Evolutionary conservation across 1,139 yeast species (phyloP).

Genomic region (Zhuliangozyma blackwelliae): DNA sequence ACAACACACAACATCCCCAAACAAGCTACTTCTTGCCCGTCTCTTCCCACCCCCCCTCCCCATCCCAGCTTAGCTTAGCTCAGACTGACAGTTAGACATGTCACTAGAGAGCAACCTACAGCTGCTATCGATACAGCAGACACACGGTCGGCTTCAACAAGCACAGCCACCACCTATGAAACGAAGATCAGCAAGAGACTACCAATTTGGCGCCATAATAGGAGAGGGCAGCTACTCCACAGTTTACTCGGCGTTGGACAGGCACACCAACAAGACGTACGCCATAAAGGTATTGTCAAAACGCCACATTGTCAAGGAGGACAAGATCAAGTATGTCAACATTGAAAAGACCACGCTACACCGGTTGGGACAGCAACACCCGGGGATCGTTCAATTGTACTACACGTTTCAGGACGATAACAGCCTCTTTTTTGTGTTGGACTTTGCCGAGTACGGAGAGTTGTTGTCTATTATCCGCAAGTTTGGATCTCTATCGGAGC

Average conservation of each 20-base stretch:
- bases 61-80: no score
- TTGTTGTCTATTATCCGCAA: conserved; percentile 65
- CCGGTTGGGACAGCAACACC: conserved; percentile 60
- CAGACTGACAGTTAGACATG: no score
- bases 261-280: conserved; percentile 51
- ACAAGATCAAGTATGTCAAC: conserved; percentile 74
- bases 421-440: conserved; percentile 67
- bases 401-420: conserved; percentile 78
- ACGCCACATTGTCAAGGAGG: conserved; percentile 71
- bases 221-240: conserved; percentile 86
- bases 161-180: conserved; percentile 2
- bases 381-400: conserved; percentile 66
- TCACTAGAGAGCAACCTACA: no score
- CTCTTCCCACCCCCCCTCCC: no score
- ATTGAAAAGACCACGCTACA: conserved; percentile 75
- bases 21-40: no score
- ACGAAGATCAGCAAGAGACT: conserved; percentile 55
- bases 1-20: no score
- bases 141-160: conserved; percentile 1
- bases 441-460: conserved; percentile 80
- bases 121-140: not conserved
- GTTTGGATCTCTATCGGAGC: conserved; percentile 75
- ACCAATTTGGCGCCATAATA: conserved; percentile 63
- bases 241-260: conserved; percentile 64
- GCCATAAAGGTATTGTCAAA: conserved; percentile 76